Evolutionary conservation across 148 eudicot species (phyloP), one percentile per base, ranked within the genome.

Genomic region (Pharnaceum exiguum): DNA sequence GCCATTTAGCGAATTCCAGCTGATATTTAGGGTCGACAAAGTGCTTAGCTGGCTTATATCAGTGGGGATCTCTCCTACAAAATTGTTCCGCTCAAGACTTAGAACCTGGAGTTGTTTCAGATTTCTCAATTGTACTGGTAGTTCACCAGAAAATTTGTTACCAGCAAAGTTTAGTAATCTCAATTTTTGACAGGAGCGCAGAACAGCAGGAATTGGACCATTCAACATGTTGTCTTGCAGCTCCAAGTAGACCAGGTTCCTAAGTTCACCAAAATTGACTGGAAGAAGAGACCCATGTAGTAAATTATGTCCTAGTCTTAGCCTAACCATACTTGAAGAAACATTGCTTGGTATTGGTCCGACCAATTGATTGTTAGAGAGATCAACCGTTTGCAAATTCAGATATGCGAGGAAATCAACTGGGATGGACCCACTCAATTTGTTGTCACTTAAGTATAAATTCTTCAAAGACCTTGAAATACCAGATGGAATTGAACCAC

Each of bases 371-470:
- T 90, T 90, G 29, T 18, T 0, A 27, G 95, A 72, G 57, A 90
- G 63, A 70, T 90, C 97, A 51, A 90, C 45, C 19, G 62, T 32
- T 51, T 67, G 65, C 86, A 87, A 57, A 37, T 76, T 73, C 28
- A 75, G 27, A n/a, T 48, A 72, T 7, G 80, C 71, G 25, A 90
- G 55, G 45, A 90, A 59, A 75, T 82, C 85, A 10, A 3, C 12
- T 0, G 89, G 87, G 26, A 90, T 75, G 2, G 71, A 53, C 45
- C 89, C 95, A 27, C 12, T 53, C 27, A 90, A 56, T 3, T 15
- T 46, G 46, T 90, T 90, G 57, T 68, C 87, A 77, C 97, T 87
- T 7, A 87, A 79, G 72, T 84, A 95, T 59, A 90, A 68, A 55
- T 46, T 74, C 18, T 13, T 40, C 17, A 82, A 61, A 51, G 26